A percentile compares a stretch with the other conserved stretches of the same genome.
phyloP scores from a whole-genome alignment of 257 asterid species.

The Przewalskia tangutica region DNA sequence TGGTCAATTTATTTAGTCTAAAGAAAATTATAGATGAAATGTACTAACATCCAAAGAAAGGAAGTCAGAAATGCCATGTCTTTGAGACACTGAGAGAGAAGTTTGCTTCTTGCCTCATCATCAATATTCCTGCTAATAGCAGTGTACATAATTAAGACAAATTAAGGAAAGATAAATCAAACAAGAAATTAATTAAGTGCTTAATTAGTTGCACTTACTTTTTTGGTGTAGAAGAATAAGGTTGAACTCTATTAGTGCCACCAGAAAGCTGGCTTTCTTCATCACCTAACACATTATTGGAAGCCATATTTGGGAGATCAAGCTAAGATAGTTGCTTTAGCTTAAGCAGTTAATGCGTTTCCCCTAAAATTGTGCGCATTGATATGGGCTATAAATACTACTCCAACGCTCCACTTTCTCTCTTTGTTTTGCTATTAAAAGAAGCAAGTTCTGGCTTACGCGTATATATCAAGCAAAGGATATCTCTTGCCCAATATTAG shows the following conservation, averaged over 20 bases:
- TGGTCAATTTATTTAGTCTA: not conserved
- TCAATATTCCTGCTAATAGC: not conserved
- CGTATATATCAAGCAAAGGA: not conserved
- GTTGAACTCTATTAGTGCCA: slow-evolving; percentile 1
- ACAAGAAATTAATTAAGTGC: not conserved
- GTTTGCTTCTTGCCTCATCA: slow-evolving; percentile 12
- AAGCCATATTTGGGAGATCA: not conserved
- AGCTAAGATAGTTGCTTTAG: not conserved
- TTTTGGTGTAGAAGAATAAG: not conserved
- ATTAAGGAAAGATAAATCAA: not conserved
- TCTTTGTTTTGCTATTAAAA: not conserved
- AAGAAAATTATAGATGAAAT: not conserved
- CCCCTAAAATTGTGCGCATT: not conserved
- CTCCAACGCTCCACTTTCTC: not conserved
- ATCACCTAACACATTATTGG: not conserved
- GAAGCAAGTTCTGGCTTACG: not conserved
- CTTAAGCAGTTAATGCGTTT: not conserved
- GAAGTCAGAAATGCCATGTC: slow-evolving; percentile 46
- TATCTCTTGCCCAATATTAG: not conserved
- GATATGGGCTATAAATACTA: not conserved
- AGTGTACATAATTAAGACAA: not conserved
- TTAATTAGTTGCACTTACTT: not conserved
- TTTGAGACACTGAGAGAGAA: slow-evolving; percentile 20
- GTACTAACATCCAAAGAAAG: slow-evolving; percentile 32
- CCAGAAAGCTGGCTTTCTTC: slow-evolving; percentile 2